phyloP scores from a whole-genome alignment of 495 filamentous ascomycete genomes.

The Neurospora sp. region DNA sequence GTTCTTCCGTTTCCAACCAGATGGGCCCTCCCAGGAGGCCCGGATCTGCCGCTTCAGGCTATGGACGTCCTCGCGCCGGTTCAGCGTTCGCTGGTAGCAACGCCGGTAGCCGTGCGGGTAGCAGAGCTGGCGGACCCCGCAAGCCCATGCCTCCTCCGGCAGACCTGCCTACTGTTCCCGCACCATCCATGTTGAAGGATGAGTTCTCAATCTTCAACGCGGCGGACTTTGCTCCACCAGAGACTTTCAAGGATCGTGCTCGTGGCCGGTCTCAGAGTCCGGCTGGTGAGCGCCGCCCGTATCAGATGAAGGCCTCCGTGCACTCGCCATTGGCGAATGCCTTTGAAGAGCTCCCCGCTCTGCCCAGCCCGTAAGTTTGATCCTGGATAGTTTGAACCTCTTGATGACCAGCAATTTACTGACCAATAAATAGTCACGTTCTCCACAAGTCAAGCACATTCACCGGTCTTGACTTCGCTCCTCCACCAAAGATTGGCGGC shows the following conservation, averaged over 20 bases:
- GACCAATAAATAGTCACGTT: slow-evolving; percentile 48
- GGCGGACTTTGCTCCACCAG: slow-evolving; percentile 80
- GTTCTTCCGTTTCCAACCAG: slow-evolving; percentile 30
- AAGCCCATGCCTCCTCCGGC: slow-evolving; percentile 64
- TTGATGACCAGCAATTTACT: background rate
- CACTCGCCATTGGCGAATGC: slow-evolving; percentile 70
- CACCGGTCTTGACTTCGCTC: slow-evolving; percentile 90
- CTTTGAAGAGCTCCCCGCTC: slow-evolving; percentile 73
- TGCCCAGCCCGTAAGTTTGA: slow-evolving; percentile 86
- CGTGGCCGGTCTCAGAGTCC: slow-evolving; percentile 75
- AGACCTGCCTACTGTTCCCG: slow-evolving; percentile 67
- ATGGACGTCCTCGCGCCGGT: slow-evolving; percentile 36
- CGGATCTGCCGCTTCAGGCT: slow-evolving; percentile 57
- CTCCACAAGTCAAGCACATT: slow-evolving; percentile 86
- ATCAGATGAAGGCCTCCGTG: slow-evolving; percentile 55
- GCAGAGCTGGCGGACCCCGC: slow-evolving; percentile 23
- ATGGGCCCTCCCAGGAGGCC: slow-evolving; percentile 39
- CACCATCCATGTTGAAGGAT: slow-evolving; percentile 76
- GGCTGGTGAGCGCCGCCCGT: slow-evolving; percentile 63
- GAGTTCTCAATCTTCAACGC: slow-evolving; percentile 62
- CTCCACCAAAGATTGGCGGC: slow-evolving; percentile 71
- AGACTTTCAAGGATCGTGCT: slow-evolving; percentile 53
- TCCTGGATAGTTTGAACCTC: background rate
- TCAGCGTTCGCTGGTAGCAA: slow-evolving; percentile 28
- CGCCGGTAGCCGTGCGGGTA: slow-evolving; percentile 13